A percentile compares a stretch with the other conserved stretches of the same genome.
These are phyloP conservation scores for Arabidopsis suecica DNA, from an alignment of 345 rosid species.

Conservation along the genomic window DNA sequence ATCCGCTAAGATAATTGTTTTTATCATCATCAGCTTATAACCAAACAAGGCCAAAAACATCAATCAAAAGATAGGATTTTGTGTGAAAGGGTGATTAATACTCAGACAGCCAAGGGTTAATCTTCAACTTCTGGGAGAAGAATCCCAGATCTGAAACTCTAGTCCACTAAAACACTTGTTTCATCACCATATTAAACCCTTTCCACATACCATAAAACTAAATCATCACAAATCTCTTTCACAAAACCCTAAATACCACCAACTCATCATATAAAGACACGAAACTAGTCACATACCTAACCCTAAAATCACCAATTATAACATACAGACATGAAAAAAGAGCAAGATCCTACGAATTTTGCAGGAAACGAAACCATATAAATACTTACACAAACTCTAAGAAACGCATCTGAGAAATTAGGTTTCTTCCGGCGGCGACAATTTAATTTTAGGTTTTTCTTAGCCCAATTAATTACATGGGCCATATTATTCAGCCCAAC, in stretches of 20 bases:
- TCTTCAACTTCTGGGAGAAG: constrained; percentile 72
- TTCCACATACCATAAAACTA: not conserved
- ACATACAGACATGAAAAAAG: not conserved
- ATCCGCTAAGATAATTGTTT: constrained; percentile 86
- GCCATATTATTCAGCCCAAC: not conserved
- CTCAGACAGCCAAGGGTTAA: constrained; percentile 99
- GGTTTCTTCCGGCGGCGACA: constrained; percentile 8
- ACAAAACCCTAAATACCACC: not conserved
- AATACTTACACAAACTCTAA: not conserved
- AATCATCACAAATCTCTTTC: not conserved
- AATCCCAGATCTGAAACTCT: constrained; percentile 96
- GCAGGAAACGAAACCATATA: constrained; percentile 4
- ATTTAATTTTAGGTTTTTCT: not conserved
- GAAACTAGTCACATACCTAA: no score
- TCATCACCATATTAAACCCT: constrained; percentile 65
- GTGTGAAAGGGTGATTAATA: constrained; percentile 34
- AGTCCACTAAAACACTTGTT: constrained; percentile 66
- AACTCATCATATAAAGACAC: no score
- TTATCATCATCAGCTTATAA: constrained; percentile 81
- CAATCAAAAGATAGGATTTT: not conserved
- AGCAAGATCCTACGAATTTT: not conserved
- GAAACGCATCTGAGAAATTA: not conserved
- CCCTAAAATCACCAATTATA: not conserved
- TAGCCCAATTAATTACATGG: not conserved
- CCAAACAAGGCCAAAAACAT: no score